These are phyloP conservation scores for Dispira simplex DNA, from an alignment of 192 early-diverging fungal genomes.

Conservation along the genomic window DNA sequence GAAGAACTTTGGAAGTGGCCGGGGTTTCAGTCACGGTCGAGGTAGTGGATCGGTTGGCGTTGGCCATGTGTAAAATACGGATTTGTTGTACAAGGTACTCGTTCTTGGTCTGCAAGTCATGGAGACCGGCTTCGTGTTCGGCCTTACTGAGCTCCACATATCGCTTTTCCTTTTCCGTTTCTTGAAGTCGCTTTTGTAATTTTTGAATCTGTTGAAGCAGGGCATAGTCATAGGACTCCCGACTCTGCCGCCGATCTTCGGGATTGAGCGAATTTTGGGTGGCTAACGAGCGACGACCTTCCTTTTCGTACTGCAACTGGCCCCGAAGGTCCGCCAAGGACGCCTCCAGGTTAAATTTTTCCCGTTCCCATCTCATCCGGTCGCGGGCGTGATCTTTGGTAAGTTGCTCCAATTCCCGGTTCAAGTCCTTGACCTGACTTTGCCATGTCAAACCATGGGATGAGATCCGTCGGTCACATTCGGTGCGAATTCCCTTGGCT, in stretches of 20 bases:
- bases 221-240: background rate
- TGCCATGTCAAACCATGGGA: background rate
- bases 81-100: conserved; percentile 1
- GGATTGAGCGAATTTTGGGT: background rate
- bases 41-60: background rate
- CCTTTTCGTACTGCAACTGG: conserved; percentile 1
- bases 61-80: background rate
- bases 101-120: conserved; percentile 6
- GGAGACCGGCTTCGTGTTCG: background rate
- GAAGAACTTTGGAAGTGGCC: background rate
- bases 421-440: background rate
- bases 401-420: background rate
- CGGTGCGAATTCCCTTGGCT: conserved; percentile 5
- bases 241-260: background rate
- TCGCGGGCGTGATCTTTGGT: background rate
- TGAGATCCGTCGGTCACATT: conserved; percentile 1
- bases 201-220: conserved; percentile 8
- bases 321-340: conserved; percentile 2
- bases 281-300: background rate
- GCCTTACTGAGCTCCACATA: background rate
- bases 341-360: background rate
- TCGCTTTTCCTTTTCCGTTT: background rate
- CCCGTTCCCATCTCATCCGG: background rate
- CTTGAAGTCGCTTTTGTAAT: background rate
- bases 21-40: background rate